Percentiles rank a stretch among this genome's conserved stretches.
Conservation (phyloP, 257 asterid genomes). For the Salvia miltiorrhiza region DNA sequence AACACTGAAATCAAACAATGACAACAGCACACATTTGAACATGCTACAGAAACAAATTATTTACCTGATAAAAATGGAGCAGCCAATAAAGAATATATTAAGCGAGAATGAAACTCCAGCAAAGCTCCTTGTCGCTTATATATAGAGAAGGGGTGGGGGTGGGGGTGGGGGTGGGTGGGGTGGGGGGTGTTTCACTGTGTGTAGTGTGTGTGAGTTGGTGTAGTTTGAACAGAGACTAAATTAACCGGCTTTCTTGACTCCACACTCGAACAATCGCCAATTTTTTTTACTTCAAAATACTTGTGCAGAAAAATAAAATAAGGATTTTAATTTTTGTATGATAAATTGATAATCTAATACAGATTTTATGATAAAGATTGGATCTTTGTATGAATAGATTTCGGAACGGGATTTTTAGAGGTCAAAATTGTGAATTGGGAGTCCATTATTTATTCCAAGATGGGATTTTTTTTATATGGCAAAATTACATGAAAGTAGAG, state of each 20-base stretch:
- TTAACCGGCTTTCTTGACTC: slow-evolving; percentile 26
- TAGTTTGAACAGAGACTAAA: slow-evolving; percentile 4
- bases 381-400: background rate
- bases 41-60: background rate
- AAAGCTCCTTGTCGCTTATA: background rate
- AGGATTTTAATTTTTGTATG: background rate
- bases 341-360: background rate
- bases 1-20: background rate
- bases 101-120: slow-evolving; percentile 9
- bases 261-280: background rate
- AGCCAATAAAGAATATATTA: background rate
- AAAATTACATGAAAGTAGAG: background rate
- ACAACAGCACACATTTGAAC: slow-evolving; percentile 14
- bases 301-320: background rate
- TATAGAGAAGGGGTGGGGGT: background rate
- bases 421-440: background rate
- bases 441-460: too few species aligned
- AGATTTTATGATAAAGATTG: background rate
- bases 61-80: slow-evolving; percentile 22
- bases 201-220: slow-evolving; percentile 15
- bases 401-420: background rate
- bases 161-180: too few species aligned
- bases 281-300: background rate
- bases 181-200: background rate
- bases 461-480: background rate